Conservation (phyloP, 176 grass and related monocot species). For the Aegilops tauschii region DNA sequence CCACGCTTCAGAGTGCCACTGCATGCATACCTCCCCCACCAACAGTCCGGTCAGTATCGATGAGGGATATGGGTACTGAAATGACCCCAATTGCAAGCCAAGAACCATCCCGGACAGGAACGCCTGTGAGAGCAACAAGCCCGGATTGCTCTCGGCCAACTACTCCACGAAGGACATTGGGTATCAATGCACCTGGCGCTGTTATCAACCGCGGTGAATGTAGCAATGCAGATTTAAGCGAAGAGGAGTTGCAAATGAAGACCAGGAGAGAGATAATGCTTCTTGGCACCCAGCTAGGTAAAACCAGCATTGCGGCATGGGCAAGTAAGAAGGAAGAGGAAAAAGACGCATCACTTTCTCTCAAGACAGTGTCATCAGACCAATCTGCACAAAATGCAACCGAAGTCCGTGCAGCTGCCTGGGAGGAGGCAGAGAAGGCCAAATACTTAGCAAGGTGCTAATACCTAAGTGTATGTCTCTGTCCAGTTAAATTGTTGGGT, state of each 20-base stretch:
- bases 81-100: conserved; percentile 98
- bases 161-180: conserved; percentile 57
- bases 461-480: not conserved
- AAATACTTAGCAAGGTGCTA: conserved; percentile 85
- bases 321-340: conserved; percentile 93
- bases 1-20: conserved; percentile 51
- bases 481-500: not conserved
- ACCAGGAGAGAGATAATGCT: conserved; percentile 94
- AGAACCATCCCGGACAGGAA: conserved; percentile 90
- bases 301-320: conserved; percentile 92
- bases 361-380: conserved; percentile 46
- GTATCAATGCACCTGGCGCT: conserved; percentile 30
- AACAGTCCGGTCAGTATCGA: conserved; percentile 80
- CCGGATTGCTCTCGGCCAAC: conserved; percentile 68
- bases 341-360: conserved; percentile 58
- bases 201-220: conserved; percentile 40
- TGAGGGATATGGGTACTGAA: conserved; percentile 99
- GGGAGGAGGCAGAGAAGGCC: conserved; percentile 92
- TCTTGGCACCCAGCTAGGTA: conserved; percentile 86
- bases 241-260: conserved; percentile 72
- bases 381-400: conserved; percentile 49
- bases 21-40: conserved; percentile 61
- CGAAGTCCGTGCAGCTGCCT: conserved; percentile 68
- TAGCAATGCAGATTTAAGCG: conserved; percentile 52
- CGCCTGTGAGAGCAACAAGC: conserved; percentile 74